Conservation (phyloP, 257 asterid genomes). For the Solanum sparsipilum region DNA sequence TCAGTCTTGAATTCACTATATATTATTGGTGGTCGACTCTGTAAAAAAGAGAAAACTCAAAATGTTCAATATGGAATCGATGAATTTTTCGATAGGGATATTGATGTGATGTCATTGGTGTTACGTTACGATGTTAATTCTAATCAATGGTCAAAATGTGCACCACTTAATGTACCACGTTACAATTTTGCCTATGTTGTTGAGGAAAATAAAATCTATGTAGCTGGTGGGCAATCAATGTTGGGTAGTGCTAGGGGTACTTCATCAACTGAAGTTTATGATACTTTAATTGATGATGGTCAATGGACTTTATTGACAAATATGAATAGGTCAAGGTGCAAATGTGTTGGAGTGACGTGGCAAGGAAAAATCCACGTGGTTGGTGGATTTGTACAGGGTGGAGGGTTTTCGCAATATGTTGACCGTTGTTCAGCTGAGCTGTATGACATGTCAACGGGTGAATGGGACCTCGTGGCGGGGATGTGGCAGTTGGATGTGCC, state of each 20-base stretch:
- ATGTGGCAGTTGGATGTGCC: constrained; percentile 58
- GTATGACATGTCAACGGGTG: constrained; percentile 11
- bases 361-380: constrained; percentile 37
- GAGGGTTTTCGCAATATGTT: constrained; percentile 7
- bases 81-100: constrained; percentile 4
- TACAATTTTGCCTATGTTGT: constrained; percentile 38
- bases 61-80: neutral
- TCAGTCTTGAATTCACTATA: constrained; percentile 18
- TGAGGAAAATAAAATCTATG: constrained; percentile 24
- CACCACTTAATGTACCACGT: constrained; percentile 28
- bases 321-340: constrained; percentile 34
- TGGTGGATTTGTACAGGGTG: constrained; percentile 34
- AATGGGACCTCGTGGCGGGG: constrained; percentile 28
- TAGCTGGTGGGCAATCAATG: constrained; percentile 33
- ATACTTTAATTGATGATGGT: constrained; percentile 7
- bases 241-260: constrained; percentile 24
- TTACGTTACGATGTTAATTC: constrained; percentile 11
- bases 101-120: constrained; percentile 18
- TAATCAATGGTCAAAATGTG: constrained; percentile 21
- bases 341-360: constrained; percentile 42
- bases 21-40: constrained; percentile 34
- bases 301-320: constrained; percentile 25
- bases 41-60: constrained; percentile 8
- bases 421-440: constrained; percentile 39
- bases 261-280: constrained; percentile 31